phyloP scores from a whole-genome alignment of 257 asterid genomes.

The Cruciata laevipes region DNA sequence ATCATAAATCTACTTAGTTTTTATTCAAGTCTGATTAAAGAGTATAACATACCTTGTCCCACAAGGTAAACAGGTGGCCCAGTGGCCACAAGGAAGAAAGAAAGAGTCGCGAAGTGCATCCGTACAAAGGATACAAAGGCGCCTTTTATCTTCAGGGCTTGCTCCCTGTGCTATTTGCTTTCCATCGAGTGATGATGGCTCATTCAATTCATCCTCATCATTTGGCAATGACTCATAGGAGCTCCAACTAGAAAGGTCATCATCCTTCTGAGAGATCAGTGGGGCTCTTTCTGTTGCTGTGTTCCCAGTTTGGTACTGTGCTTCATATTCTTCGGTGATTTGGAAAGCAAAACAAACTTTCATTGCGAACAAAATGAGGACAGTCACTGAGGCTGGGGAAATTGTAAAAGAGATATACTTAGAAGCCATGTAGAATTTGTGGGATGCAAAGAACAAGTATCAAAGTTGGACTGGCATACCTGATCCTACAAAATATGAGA shows the following conservation, averaged over 20 bases:
- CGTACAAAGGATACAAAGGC: slow-evolving; percentile 14
- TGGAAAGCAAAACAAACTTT: not conserved
- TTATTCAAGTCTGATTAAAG: not conserved
- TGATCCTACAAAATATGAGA: slow-evolving; percentile 22
- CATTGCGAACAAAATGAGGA: slow-evolving; percentile 12
- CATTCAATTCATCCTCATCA: slow-evolving; percentile 17
- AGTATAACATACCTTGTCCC: slow-evolving; percentile 17
- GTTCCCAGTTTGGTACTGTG: slow-evolving; percentile 8
- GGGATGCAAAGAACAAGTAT: not conserved
- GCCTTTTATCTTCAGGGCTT: slow-evolving; percentile 7
- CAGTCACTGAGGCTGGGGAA: slow-evolving; percentile 15
- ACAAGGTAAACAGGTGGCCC: slow-evolving; percentile 22
- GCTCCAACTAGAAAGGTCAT: slow-evolving; percentile 21
- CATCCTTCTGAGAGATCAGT: slow-evolving; percentile 16
- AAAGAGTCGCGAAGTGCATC: slow-evolving; percentile 22
- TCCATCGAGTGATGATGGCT: slow-evolving; percentile 7
- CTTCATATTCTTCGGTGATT: slow-evolving; percentile 12
- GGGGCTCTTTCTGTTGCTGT: slow-evolving; percentile 14
- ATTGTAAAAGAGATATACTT: not conserved
- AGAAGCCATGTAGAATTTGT: not conserved
- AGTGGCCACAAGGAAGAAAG: slow-evolving; percentile 27
- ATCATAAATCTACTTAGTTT: not conserved
- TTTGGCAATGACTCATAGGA: slow-evolving; percentile 17
- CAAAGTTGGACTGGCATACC: slow-evolving; percentile 8
- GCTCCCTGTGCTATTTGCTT: slow-evolving; percentile 13